Conservation (phyloP, 306 rosid species). For the Abrus pulchellus region DNA sequence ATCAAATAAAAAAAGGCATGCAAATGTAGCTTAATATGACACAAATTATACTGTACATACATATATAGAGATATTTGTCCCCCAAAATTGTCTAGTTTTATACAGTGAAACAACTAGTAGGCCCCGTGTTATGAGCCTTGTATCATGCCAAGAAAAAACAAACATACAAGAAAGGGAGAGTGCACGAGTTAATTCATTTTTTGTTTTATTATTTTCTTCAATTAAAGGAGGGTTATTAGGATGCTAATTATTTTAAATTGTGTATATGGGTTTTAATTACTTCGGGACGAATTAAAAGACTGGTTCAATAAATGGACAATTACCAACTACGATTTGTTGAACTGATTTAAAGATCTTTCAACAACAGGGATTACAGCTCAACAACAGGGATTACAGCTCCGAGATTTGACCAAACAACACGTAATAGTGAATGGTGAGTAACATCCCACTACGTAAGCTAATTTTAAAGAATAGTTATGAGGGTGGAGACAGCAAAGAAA, state of each 20-base stretch:
- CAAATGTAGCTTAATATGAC: slow-evolving; percentile 33
- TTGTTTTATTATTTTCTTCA: slow-evolving; percentile 19
- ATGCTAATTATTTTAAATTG: slow-evolving; percentile 37
- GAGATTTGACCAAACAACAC: slow-evolving; percentile 54
- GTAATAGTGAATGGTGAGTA: slow-evolving; percentile 30
- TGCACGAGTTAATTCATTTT: slow-evolving; percentile 21
- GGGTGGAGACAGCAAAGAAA: slow-evolving; percentile 12
- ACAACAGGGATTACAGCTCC: too few species aligned
- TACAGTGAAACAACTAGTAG: slow-evolving; percentile 1
- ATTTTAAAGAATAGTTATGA: neutral
- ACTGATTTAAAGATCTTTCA: slow-evolving; percentile 36
- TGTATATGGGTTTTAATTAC: slow-evolving; percentile 13
- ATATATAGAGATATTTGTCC: neutral
- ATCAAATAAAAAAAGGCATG: slow-evolving; percentile 36
- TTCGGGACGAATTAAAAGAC: slow-evolving; percentile 32
- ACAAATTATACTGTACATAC: slow-evolving; percentile 54
- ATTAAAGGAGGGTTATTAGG: neutral
- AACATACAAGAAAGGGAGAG: neutral
- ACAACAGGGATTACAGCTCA: slow-evolving; percentile 50
- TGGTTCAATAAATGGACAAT: slow-evolving; percentile 50
- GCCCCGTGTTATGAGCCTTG: slow-evolving; percentile 18
- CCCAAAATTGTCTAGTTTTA: slow-evolving; percentile 20
- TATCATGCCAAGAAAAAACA: slow-evolving; percentile 12
- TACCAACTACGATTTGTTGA: slow-evolving; percentile 49
- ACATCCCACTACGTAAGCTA: neutral